phyloP scores from a whole-genome alignment of 192 early-diverging fungal genomes.

The Rhizoclosmatium globosum region DNA sequence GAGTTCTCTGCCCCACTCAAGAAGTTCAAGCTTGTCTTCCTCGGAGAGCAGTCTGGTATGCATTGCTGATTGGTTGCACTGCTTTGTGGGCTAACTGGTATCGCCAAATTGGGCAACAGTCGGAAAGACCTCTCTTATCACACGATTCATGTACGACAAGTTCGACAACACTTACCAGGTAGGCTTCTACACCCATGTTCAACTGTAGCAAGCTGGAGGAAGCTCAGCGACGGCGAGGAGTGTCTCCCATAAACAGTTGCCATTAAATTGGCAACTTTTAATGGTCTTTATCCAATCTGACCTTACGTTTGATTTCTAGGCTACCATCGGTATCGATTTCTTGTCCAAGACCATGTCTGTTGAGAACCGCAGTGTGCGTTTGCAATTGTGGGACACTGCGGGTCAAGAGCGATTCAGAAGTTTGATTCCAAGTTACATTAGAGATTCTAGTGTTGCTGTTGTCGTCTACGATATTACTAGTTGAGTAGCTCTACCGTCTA shows the following conservation, averaged over 20 bases:
- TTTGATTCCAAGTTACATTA: constrained; percentile 97
- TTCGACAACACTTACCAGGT: constrained; percentile 97
- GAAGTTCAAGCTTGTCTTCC: constrained; percentile 99
- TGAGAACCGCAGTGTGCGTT: constrained; percentile 93
- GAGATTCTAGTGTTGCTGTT: constrained; percentile 97
- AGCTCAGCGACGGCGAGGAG: no score
- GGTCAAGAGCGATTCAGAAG: constrained; percentile 97
- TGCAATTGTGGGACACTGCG: constrained; percentile 99
- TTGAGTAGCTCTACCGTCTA: constrained; percentile 38
- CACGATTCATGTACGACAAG: constrained; percentile 99
- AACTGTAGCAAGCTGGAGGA: neutral
- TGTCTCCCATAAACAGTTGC: no score
- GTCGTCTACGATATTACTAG: constrained; percentile 98
- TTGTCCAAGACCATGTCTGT: constrained; percentile 99
- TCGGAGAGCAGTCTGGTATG: constrained; percentile 97
- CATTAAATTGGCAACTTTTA: no score
- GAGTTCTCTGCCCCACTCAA: constrained; percentile 51
- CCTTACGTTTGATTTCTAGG: constrained; percentile 52
- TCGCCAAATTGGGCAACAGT: constrained; percentile 49
- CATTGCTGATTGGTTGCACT: neutral
- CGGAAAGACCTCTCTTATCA: constrained; percentile 98
- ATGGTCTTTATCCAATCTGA: no score
- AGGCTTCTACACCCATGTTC: neutral
- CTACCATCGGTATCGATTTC: constrained; percentile 99
- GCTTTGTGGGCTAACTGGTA: neutral